phyloP scores from a whole-genome alignment of 2,329 filamentous ascomycete species.

The Ceratocystis albifundus region DNA sequence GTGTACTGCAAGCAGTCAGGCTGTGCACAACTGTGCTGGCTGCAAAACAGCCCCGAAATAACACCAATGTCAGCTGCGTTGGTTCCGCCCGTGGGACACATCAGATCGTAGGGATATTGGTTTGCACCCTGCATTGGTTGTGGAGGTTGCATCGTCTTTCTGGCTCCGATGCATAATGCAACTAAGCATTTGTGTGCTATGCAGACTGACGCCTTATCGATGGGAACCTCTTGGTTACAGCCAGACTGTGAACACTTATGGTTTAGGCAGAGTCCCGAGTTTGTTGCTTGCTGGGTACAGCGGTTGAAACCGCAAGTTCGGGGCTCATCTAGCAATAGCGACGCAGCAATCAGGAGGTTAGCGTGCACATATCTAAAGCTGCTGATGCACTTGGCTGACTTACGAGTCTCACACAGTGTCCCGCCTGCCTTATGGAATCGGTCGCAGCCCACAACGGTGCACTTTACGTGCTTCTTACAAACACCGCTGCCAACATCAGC shows the following conservation, averaged over 20 bases:
- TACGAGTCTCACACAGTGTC: slow-evolving; percentile 10
- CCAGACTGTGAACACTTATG: slow-evolving; percentile 14
- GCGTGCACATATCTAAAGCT: neutral
- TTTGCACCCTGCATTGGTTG: neutral
- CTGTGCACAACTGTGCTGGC: neutral
- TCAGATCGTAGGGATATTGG: neutral
- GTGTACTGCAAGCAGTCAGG: slow-evolving; percentile 9
- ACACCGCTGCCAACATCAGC: slow-evolving; percentile 7
- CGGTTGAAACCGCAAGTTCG: slow-evolving; percentile 12
- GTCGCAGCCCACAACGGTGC: neutral
- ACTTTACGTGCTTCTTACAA: slow-evolving; percentile 17
- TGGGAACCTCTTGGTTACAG: neutral
- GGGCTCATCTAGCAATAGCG: slow-evolving; percentile 13
- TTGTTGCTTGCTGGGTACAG: slow-evolving; percentile 13
- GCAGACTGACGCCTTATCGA: slow-evolving; percentile 12
- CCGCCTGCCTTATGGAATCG: slow-evolving; percentile 4
- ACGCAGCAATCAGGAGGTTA: neutral
- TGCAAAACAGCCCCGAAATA: slow-evolving; percentile 5
- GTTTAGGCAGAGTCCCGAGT: slow-evolving; percentile 4
- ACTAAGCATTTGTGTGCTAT: slow-evolving; percentile 18
- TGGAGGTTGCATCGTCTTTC: neutral
- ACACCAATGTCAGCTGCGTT: neutral
- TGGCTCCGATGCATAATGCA: slow-evolving; percentile 11
- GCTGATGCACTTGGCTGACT: neutral
- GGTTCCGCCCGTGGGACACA: neutral